These are phyloP conservation scores for Gracilaria gracilis DNA, from an alignment of 23 red algal genomes.

Conservation along the genomic window DNA sequence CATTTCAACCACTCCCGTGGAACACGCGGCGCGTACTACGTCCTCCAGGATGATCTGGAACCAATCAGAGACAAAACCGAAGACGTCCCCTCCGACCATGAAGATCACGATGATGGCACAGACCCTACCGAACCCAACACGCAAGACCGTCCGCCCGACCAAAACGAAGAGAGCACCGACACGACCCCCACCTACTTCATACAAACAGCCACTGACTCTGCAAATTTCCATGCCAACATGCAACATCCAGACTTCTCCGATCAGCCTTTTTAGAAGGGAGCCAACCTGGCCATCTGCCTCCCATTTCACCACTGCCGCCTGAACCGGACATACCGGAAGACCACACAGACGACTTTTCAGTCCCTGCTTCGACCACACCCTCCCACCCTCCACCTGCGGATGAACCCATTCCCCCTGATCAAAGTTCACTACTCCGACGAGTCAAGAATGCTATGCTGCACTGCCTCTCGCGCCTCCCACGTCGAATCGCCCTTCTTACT, in stretches of 20 bases:
- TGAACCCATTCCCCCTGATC: constrained; percentile 4
- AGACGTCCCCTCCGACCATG: not conserved
- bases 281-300: not conserved
- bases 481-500: not conserved
- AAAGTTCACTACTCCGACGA: not conserved
- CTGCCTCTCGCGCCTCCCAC: not conserved
- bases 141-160: no score
- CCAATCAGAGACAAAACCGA: not conserved
- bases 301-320: constrained; percentile 15
- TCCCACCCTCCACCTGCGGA: not conserved
- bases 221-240: not conserved
- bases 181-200: no score
- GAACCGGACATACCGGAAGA: not conserved
- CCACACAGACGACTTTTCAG: no score
- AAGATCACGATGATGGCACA: not conserved
- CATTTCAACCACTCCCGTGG: constrained; percentile 16
- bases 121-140: not conserved
- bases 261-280: constrained; percentile 1
- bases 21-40: constrained; percentile 4
- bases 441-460: constrained; percentile 9
- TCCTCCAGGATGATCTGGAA: constrained; percentile 32
- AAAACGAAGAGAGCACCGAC: no score
- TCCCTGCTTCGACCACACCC: no score
- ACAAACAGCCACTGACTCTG: no score
- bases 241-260: not conserved